A percentile compares a stretch with the other conserved stretches of the same genome.
phyloP scores from a whole-genome alignment of 139 green algal genomes.

The Chlorella sorokiniana region DNA sequence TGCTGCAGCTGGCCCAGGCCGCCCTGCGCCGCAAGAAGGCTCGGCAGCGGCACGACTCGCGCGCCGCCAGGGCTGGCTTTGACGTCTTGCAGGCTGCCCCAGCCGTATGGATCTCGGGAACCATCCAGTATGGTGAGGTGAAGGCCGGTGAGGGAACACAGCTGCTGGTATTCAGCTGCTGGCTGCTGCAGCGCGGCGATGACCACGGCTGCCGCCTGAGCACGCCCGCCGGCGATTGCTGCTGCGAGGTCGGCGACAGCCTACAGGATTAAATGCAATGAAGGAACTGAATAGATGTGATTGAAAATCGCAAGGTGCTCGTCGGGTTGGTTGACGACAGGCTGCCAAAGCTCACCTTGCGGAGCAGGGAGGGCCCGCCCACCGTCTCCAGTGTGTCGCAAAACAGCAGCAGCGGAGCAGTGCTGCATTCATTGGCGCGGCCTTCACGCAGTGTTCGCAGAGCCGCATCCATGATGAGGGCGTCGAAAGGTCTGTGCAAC shows the following conservation, averaged over 20 bases:
- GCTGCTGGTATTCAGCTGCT: constrained; percentile 7
- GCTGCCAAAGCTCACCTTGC: too few relatives aligned
- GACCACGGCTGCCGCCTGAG: neutral
- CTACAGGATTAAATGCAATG: neutral
- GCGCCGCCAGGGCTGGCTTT: neutral
- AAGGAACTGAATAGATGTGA: too few relatives aligned
- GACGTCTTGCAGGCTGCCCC: constrained; percentile 10
- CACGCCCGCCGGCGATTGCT: neutral
- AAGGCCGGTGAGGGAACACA: neutral
- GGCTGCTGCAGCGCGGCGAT: constrained; percentile 19
- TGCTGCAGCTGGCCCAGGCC: constrained; percentile 22
- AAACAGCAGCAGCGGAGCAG: constrained; percentile 29
- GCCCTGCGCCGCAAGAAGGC: constrained; percentile 1
- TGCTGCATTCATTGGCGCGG: neutral
- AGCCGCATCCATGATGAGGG: neutral
- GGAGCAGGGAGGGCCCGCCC: constrained; percentile 35
- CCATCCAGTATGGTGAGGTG: constrained; percentile 21
- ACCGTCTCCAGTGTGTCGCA: constrained; percentile 13
- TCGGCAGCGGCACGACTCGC: neutral
- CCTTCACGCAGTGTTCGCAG: constrained; percentile 18
- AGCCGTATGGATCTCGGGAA: constrained; percentile 20
- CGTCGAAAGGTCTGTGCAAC: too few relatives aligned
- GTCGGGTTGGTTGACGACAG: too few relatives aligned
- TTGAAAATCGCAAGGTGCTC: too few relatives aligned
- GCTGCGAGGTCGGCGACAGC: constrained; percentile 13